phyloP scores from a whole-genome alignment of 2,329 filamentous ascomycete species.

The Colletotrichum salicis region DNA sequence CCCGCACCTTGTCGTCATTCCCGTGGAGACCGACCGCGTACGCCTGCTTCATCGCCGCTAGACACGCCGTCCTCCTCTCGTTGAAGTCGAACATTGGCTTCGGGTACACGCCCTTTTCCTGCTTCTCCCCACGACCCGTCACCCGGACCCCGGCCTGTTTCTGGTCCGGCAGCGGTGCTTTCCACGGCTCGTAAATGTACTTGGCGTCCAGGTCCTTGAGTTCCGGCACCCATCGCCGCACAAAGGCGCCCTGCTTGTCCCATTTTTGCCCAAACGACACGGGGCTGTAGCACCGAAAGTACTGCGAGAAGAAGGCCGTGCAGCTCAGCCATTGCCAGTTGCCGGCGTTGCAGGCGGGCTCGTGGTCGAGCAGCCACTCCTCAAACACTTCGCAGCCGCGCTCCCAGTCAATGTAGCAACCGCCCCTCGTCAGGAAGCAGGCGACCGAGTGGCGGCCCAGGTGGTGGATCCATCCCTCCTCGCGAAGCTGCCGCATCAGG shows the following conservation, averaged over 20 bases:
- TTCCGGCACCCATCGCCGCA: constrained; percentile 75
- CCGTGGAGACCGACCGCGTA: constrained; percentile 74
- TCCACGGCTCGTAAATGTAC: constrained; percentile 85
- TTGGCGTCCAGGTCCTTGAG: constrained; percentile 70
- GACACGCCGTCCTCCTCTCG: constrained; percentile 69
- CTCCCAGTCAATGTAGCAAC: constrained; percentile 84
- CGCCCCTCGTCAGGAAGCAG: constrained; percentile 82
- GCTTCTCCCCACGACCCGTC: constrained; percentile 60
- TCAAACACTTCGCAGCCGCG: constrained; percentile 82
- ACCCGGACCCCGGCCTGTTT: constrained; percentile 74
- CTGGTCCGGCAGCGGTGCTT: constrained; percentile 74
- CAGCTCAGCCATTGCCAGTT: constrained; percentile 86
- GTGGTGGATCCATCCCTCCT: constrained; percentile 84
- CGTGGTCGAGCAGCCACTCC: constrained; percentile 80
- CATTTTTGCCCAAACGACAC: constrained; percentile 80
- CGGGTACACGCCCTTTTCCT: constrained; percentile 67
- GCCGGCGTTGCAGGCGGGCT: constrained; percentile 76
- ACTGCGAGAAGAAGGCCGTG: constrained; percentile 79
- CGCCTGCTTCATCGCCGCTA: constrained; percentile 76
- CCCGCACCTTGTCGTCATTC: constrained; percentile 67
- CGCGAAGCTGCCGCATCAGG: constrained; percentile 77
- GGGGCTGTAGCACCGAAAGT: constrained; percentile 76
- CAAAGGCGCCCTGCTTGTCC: constrained; percentile 74
- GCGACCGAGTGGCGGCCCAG: constrained; percentile 81
- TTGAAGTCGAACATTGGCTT: constrained; percentile 83